A percentile compares a stretch with the other conserved stretches of the same genome.
Conservation (phyloP, 2,329 filamentous ascomycete species). For the Fusarium goolgardi region DNA sequence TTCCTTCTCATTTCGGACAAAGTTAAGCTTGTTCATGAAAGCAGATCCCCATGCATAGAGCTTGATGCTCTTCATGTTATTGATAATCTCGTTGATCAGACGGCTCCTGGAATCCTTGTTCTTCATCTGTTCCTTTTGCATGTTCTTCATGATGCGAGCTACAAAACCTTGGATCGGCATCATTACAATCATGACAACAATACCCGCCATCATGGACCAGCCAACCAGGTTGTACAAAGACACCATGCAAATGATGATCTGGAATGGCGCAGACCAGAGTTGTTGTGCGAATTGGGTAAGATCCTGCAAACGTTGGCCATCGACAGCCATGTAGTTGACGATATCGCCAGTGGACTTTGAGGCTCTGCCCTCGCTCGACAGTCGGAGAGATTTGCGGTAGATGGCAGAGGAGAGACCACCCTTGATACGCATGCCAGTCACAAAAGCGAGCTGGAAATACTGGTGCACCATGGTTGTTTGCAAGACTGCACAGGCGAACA, state of each 20-base stretch:
- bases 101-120: slow-evolving; percentile 96
- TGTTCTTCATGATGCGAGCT: slow-evolving; percentile 89
- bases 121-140: slow-evolving; percentile 98
- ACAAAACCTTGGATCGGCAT: slow-evolving; percentile 95
- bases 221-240: slow-evolving; percentile 97
- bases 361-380: slow-evolving; percentile 93
- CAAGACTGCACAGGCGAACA: slow-evolving; percentile 87
- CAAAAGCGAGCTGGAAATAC: slow-evolving; percentile 95
- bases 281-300: slow-evolving; percentile 95
- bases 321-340: slow-evolving; percentile 99
- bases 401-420: slow-evolving; percentile 89
- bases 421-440: slow-evolving; percentile 97
- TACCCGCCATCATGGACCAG: slow-evolving; percentile 93
- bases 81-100: slow-evolving; percentile 96
- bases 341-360: slow-evolving; percentile 95
- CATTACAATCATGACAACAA: slow-evolving; percentile 96
- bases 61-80: slow-evolving; percentile 99
- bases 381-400: slow-evolving; percentile 87
- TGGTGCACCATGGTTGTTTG: slow-evolving; percentile 95
- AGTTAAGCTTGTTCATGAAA: slow-evolving; percentile 97
- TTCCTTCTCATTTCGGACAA: slow-evolving; percentile 94
- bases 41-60: slow-evolving; percentile 97
- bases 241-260: slow-evolving; percentile 94
- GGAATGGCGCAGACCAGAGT: slow-evolving; percentile 95
- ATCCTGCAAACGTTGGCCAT: slow-evolving; percentile 94